Evolutionary conservation across 805 yeast genomes (phyloP), one percentile per base, ranked within the genome.

Genomic region (Ogataea paradorogensis): DNA sequence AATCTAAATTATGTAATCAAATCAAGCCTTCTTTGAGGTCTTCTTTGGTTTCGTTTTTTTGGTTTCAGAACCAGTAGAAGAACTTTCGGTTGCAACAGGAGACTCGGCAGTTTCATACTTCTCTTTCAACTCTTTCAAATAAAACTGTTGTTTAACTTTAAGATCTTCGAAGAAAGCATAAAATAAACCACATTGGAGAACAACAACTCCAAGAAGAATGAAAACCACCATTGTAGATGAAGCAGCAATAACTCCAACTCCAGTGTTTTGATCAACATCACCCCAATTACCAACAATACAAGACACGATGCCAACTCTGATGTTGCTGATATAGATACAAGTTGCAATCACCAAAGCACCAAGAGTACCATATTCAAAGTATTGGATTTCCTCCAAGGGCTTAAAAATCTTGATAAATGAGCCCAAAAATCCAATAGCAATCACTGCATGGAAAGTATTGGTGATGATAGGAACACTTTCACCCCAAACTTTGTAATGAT

Each of bases 191-290:
- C 77, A 80, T 67, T 93, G 98, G 51, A 93, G 73, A 8, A 85
- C 71, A 30, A 89, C 65, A n/a, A 89, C 84, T 49, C 96, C 97
- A 15, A 78, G 58, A 37, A 90, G 67, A 13, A 84, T 70, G 38
- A 87, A 61, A 7, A 84, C 77, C 50, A 86, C 71, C 71, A 91
- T 82, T 27, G 83, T 74, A 63, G 83, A 82, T 21, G 93, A 81
- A 5, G 98, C 97, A 28, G 93, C 96, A 56, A 93, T 77, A 27
- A 93, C 96, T 49, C 86, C 87, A 55, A 91, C 65, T 22, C 98
- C 98, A 15, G 95, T 86, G 45, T 72, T 71, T 59, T 76, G 79
- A 55, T 85, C 86, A 35, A 93, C 95, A 36, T 91, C 98, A 50
- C 96, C 98, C 98, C 98, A 91, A 45, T 78, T 70, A 30, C 89